These are phyloP conservation scores for Lachnum nothofagi DNA, from an alignment of 2,329 filamentous ascomycete species.

Conservation along the genomic window DNA sequence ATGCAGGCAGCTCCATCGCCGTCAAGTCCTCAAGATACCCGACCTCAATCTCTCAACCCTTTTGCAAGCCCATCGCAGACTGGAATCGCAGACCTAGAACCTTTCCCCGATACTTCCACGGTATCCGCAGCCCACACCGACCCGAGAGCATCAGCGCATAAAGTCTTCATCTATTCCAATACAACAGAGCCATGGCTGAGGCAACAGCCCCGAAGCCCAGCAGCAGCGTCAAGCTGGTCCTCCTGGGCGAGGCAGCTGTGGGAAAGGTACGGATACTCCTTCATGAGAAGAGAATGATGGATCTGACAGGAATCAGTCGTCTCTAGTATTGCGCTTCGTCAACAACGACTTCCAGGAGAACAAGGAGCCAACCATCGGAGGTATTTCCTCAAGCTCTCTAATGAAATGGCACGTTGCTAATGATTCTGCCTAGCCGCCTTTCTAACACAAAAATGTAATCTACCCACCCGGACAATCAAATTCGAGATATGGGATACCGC, in stretches of 20 bases:
- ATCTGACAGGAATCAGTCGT: slow-evolving; percentile 58
- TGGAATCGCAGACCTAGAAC: background rate
- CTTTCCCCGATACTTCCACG: background rate
- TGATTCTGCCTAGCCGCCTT: slow-evolving; percentile 67
- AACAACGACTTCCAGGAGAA: slow-evolving; percentile 99
- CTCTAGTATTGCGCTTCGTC: slow-evolving; percentile 93
- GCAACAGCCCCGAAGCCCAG: slow-evolving; percentile 81
- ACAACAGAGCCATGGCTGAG: slow-evolving; percentile 58
- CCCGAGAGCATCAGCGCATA: slow-evolving; percentile 5
- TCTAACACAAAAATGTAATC: slow-evolving; percentile 96
- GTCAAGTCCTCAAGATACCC: too few species aligned
- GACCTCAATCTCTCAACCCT: background rate
- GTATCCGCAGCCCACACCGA: background rate
- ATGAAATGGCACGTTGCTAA: slow-evolving; percentile 7
- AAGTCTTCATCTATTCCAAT: slow-evolving; percentile 4
- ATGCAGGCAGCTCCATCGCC: too few species aligned
- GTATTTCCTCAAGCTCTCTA: slow-evolving; percentile 45
- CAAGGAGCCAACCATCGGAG: slow-evolving; percentile 98
- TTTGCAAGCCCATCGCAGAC: background rate
- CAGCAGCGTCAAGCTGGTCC: slow-evolving; percentile 98
- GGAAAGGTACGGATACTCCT: slow-evolving; percentile 68
- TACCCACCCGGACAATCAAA: slow-evolving; percentile 86
- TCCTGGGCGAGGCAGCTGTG: slow-evolving; percentile 94
- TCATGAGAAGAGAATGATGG: background rate
- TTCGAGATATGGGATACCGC: slow-evolving; percentile 98